Base-by-base conservation (phyloP, 495 filamentous ascomycete genomes). In the Cryomyces minteri region DNA sequence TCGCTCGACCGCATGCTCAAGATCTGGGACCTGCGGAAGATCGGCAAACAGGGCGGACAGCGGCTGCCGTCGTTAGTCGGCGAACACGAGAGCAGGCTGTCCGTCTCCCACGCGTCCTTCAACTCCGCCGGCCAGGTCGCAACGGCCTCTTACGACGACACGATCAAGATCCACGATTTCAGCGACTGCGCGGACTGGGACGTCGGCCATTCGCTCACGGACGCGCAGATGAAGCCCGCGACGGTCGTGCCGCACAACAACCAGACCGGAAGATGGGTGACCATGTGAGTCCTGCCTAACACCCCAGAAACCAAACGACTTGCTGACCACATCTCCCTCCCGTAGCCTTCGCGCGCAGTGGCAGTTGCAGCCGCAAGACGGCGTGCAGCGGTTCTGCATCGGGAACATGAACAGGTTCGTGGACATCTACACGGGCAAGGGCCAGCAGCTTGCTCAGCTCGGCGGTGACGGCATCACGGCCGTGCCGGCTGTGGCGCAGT, bases 381-480 rank as follows among this genome's bases (percentile, higher is more conserved):
- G 74, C 28, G 72, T 86, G 5, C 79, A 93, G 45, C 81, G 84
- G 41, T 84, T 96, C 61, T 86, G 77, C 39, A 88, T 98, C 48
- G 92, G 84, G 0, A 96, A 94, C 57, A 96, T 96, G 90, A 94
- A 94, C 58, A 77, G 90, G 14, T 95, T 94, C 51, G 82, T 96
- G 4, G 90, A 98, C 58, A 73, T 98, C 5, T 96, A 80, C 60
- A 79, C 77, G 9, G 64, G 70, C 7, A 67, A 74, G 32, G 90
- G 90, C 2, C 78, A 90, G 55, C 88, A 95, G 60, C 67, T 98
- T 32, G 92, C 84, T 4, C 88, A 96, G 64, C 67, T 98, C 5
- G 82, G 78, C 4, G 83, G 85, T 5, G 81, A 88, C 4, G 82
- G 82, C 4, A 92, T 96, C 49, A 93, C 82, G 9, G 88, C 90